A percentile compares a stretch with the other conserved stretches of the same genome.
phyloP scores from a whole-genome alignment of 106 monocot genomes.

The Dendrobium chrysotoxum region DNA sequence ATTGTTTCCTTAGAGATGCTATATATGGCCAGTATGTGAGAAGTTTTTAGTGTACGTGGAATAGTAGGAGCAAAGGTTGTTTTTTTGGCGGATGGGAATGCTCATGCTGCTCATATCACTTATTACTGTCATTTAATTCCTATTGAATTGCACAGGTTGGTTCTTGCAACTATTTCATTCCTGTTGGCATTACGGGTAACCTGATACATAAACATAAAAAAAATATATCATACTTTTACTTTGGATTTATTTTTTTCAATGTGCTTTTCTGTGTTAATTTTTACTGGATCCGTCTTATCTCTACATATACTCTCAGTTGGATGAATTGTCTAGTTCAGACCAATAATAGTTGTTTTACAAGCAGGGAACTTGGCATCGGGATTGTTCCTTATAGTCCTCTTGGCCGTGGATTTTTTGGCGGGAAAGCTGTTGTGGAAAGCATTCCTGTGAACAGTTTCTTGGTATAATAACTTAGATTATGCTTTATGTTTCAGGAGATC shows the following conservation, averaged over 20 bases:
- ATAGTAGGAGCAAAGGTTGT: no score
- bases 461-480: constrained; percentile 19
- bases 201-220: background rate
- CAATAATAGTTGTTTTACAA: background rate
- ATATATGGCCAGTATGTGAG: no score
- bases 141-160: background rate
- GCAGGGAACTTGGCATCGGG: constrained; percentile 49
- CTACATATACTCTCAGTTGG: background rate
- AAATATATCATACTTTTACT: background rate
- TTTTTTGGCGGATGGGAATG: no score
- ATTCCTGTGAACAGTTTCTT: constrained; percentile 10
- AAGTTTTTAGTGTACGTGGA: no score
- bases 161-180: constrained; percentile 1
- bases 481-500: background rate
- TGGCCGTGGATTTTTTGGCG: constrained; percentile 48
- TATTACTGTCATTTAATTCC: background rate
- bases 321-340: background rate
- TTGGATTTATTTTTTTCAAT: background rate
- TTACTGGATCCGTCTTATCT: background rate
- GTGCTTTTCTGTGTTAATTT: background rate
- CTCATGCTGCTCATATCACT: no score
- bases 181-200: background rate
- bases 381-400: constrained; percentile 50
- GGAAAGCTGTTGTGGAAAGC: constrained; percentile 32
- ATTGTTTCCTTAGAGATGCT: no score